phyloP scores from a whole-genome alignment of 164 flowering plant genomes.

The Dillenia turbinata region DNA sequence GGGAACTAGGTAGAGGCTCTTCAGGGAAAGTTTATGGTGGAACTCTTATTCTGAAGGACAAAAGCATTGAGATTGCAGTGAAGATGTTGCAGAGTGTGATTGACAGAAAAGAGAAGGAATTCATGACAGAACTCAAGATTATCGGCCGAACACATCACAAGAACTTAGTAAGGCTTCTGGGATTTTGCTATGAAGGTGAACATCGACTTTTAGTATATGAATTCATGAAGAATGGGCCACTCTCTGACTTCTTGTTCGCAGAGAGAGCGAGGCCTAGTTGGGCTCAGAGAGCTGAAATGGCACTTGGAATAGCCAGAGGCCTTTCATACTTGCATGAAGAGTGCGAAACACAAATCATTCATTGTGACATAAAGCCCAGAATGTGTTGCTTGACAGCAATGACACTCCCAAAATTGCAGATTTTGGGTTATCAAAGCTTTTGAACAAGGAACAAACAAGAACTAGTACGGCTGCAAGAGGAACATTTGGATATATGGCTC shows the following conservation, averaged over 20 bases:
- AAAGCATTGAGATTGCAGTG: slow-evolving; percentile 14
- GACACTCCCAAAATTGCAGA: slow-evolving; percentile 15
- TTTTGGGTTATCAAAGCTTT: slow-evolving; percentile 20
- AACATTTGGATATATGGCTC: slow-evolving; percentile 10
- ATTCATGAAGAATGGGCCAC: slow-evolving; percentile 17
- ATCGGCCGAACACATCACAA: slow-evolving; percentile 18
- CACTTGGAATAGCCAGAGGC: slow-evolving; percentile 13
- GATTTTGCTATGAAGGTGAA: slow-evolving; percentile 11
- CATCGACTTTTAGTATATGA: slow-evolving; percentile 15
- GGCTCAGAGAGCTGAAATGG: slow-evolving; percentile 13
- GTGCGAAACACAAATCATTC: slow-evolving; percentile 11
- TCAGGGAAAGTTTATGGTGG: slow-evolving; percentile 18
- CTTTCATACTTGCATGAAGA: slow-evolving; percentile 13
- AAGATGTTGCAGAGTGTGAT: slow-evolving; percentile 8
- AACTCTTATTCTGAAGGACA: slow-evolving; percentile 4
- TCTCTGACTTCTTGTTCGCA: slow-evolving; percentile 8
- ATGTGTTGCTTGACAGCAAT: slow-evolving; percentile 16
- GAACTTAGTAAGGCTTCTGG: slow-evolving; percentile 18
- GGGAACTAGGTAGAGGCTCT: slow-evolving; percentile 12
- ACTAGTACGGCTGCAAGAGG: slow-evolving; percentile 10
- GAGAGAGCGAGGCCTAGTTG: slow-evolving; percentile 6
- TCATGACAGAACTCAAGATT: slow-evolving; percentile 16
- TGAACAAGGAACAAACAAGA: slow-evolving; percentile 15
- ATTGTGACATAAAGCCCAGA: slow-evolving; percentile 23
- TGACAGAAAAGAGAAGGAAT: slow-evolving; percentile 12